Evolutionary conservation across 257 asterid species (phyloP), one percentile per base, ranked within the genome.

Genomic region (Lavandula angustifolia): DNA sequence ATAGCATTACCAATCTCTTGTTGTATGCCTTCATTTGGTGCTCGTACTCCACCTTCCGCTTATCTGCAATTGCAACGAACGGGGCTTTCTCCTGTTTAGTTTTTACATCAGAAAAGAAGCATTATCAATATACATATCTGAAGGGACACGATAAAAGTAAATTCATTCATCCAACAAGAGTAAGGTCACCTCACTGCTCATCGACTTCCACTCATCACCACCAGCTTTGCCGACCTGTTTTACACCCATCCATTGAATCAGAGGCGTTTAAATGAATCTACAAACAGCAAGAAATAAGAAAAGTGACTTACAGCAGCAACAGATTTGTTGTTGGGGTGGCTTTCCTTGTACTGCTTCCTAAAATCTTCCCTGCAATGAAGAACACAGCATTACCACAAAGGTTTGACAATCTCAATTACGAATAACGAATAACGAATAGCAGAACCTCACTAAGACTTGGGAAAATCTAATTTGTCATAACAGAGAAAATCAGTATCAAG

Each of bases 221-320:
- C 81, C 86, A 69, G 95, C 95, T 65, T 82, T 87, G 12, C 91
- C 89, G 60, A 87, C 91, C 95, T 87, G 74, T 37, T 51, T 49
- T 31, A 44, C 5, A 55, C 35, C 37, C 31, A 69, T 7, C 3
- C 11, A 54, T 34, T 6, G 46, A 34, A 34, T 52, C 31, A 56
- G 40, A 51, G 0, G 17, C 0, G 13, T 17, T 47, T 38, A 43
- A 3, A 10, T 7, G 12, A 41, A 41, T 41, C n/a, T 31, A 29
- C 5, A 43, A 7, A n/a, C 10, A 31, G 29, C 10, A 60, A 60
- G 3, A 5, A 31, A 12, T 6, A 4, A 32, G 16, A 48, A 31
- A 14, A 47, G 54, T 3, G 11, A 76, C 85, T 76, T 58, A 86
- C 95, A 74, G 68, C 86, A 71, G 95, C 87, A 75, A 87, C 92